Percentiles rank a stretch among this genome's conserved stretches.
Conservation (phyloP, 495 filamentous ascomycete species). For the Lasiosphaeria miniovina region DNA sequence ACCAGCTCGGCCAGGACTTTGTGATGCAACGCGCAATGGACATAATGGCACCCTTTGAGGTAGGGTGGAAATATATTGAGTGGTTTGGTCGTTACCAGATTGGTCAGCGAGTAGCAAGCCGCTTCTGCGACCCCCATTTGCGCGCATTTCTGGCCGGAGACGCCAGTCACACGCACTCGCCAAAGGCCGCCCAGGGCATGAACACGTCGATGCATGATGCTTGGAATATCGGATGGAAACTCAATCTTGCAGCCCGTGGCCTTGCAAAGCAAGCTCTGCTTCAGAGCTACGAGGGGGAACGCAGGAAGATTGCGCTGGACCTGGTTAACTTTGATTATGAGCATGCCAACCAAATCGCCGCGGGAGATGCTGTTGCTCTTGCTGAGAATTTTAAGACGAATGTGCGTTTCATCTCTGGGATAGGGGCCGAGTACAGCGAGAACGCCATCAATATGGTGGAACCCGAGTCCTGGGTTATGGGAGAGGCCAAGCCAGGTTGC, state of each 20-base stretch:
- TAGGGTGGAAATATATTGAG: conserved; percentile 60
- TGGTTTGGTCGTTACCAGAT: conserved; percentile 63
- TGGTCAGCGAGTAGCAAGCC: conserved; percentile 61
- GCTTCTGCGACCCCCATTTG: conserved; percentile 52
- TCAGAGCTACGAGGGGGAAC: conserved; percentile 63
- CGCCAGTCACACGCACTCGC: conserved; percentile 71
- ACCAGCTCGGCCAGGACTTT: conserved; percentile 54
- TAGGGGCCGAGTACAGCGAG: conserved; percentile 60
- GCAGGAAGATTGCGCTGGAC: conserved; percentile 58
- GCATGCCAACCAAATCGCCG: conserved; percentile 57
- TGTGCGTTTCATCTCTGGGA: conserved; percentile 64
- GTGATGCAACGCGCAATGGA: conserved; percentile 62
- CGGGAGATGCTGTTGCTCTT: conserved; percentile 53
- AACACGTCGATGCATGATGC: conserved; percentile 76
- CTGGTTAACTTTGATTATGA: conserved; percentile 66
- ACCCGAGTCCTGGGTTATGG: conserved; percentile 38
- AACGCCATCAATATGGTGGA: conserved; percentile 54
- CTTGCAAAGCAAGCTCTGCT: conserved; percentile 52
- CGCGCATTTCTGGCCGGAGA: conserved; percentile 72
- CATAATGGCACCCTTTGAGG: conserved; percentile 59
- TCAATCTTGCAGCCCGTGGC: conserved; percentile 59
- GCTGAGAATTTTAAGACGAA: conserved; percentile 63
- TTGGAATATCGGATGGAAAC: conserved; percentile 76
- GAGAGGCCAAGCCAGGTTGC: conserved; percentile 53
- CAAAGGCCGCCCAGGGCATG: conserved; percentile 78